These are phyloP conservation scores for Eucalyptus coolabah DNA, from an alignment of 345 rosid species.

Conservation along the genomic window DNA sequence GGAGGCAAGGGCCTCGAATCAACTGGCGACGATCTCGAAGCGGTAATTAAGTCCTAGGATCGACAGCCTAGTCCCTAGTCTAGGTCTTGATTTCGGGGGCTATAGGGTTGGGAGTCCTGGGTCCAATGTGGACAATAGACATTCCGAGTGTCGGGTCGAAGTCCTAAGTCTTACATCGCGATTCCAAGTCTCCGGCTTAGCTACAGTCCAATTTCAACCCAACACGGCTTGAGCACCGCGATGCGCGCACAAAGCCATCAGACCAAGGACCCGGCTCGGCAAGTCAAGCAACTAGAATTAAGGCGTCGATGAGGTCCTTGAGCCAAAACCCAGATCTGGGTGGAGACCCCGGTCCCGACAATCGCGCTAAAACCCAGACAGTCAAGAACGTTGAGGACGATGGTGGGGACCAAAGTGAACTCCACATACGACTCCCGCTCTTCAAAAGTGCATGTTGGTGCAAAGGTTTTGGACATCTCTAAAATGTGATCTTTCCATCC, in stretches of 20 bases:
- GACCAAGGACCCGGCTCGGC: neutral
- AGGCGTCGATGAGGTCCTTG: neutral
- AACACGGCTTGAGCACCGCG: neutral
- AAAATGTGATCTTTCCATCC: neutral
- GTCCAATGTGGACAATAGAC: neutral
- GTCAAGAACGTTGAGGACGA: neutral
- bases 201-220: neutral
- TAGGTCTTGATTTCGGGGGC: neutral
- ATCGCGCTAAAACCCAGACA: neutral
- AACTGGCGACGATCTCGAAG: neutral
- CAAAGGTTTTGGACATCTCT: neutral
- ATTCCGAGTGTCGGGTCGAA: neutral
- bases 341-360: neutral
- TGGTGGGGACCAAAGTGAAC: neutral
- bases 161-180: neutral
- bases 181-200: neutral
- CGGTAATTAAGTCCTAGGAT: neutral
- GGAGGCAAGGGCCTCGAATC: neutral
- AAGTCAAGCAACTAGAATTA: neutral
- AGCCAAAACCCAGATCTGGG: neutral
- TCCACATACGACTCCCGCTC: neutral
- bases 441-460: neutral
- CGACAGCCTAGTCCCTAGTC: neutral
- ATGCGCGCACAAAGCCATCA: neutral
- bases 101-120: neutral